phyloP scores from a whole-genome alignment of 768 basidiomycete species.

The Mrakia hoshinonis region DNA sequence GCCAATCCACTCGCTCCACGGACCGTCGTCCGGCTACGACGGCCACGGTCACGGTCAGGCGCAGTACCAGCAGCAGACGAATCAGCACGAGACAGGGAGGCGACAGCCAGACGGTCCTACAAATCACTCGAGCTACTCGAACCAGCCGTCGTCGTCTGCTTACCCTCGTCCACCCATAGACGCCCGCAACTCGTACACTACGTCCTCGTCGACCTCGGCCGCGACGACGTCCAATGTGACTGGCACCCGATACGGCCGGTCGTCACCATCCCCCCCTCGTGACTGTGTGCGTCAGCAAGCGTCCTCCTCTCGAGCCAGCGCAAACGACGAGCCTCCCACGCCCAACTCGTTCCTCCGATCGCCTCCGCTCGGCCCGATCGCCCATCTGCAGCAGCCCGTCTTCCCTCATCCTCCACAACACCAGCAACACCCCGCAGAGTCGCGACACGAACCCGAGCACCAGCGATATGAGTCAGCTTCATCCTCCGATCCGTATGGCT shows the following conservation, averaged over 20 bases:
- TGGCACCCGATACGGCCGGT: too few species aligned
- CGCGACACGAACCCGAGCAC: not conserved
- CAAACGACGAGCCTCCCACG: constrained; percentile 5
- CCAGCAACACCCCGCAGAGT: not conserved
- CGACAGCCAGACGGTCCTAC: not conserved
- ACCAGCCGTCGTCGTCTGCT: not conserved
- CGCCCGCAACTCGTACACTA: too few species aligned
- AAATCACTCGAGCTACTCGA: not conserved
- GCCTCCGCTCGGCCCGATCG: not conserved
- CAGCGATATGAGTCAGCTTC: not conserved
- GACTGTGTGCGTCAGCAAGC: not conserved
- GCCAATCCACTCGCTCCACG: not conserved
- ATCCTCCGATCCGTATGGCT: not conserved
- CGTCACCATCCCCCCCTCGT: not conserved
- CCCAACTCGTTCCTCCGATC: constrained; percentile 13
- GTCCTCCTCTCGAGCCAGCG: not conserved
- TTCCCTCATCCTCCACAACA: not conserved
- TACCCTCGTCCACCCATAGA: not conserved
- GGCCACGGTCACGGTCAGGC: not conserved
- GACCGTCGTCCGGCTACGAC: not conserved
- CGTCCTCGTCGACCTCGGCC: too few species aligned
- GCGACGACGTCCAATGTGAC: too few species aligned
- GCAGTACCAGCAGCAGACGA: not conserved
- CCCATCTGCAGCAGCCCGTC: not conserved
- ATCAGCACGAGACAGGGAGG: not conserved